These are phyloP conservation scores for Phaffia rhodozyma DNA, from an alignment of 1,284 basidiomycete genomes.

Conservation along the genomic window DNA sequence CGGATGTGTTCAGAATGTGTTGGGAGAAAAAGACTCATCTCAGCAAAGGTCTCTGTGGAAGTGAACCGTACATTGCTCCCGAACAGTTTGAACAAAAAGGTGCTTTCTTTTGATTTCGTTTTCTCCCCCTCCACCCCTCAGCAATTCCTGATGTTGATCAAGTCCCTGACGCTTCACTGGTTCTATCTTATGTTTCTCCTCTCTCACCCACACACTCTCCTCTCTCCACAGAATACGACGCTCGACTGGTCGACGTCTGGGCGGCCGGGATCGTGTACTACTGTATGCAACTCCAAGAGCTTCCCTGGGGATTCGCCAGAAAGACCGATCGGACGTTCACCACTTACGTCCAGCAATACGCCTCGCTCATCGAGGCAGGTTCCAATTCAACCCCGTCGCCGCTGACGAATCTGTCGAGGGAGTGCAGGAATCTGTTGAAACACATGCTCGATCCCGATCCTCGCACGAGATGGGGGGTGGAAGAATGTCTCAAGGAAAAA, in stretches of 20 bases:
- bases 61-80: conserved; percentile 96
- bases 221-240: conserved; percentile 69
- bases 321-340: conserved; percentile 68
- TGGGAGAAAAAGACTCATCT: conserved; percentile 97
- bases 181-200: conserved; percentile 21
- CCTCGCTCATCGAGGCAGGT: conserved; percentile 20
- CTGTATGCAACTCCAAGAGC: conserved; percentile 91
- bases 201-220: conserved; percentile 12
- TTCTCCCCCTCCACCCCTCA: conserved; percentile 25
- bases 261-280: conserved; percentile 95
- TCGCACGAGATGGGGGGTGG: conserved; percentile 61
- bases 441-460: conserved; percentile 96
- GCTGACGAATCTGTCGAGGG: conserved; percentile 73
- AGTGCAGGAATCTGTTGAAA: conserved; percentile 71
- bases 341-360: conserved; percentile 47
- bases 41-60: conserved; percentile 91
- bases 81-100: conserved; percentile 94
- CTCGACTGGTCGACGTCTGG: conserved; percentile 94
- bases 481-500: conserved; percentile 67
- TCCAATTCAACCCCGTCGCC: conserved; percentile 28
- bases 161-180: too few species aligned
- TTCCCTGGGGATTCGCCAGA: conserved; percentile 94
- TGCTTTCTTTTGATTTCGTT: conserved; percentile 41
- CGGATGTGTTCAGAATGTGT: conserved; percentile 93
- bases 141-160: neutral